Evolutionary conservation across 2,329 filamentous ascomycete species (phyloP).

Genomic region (Moelleriella libera): DNA sequence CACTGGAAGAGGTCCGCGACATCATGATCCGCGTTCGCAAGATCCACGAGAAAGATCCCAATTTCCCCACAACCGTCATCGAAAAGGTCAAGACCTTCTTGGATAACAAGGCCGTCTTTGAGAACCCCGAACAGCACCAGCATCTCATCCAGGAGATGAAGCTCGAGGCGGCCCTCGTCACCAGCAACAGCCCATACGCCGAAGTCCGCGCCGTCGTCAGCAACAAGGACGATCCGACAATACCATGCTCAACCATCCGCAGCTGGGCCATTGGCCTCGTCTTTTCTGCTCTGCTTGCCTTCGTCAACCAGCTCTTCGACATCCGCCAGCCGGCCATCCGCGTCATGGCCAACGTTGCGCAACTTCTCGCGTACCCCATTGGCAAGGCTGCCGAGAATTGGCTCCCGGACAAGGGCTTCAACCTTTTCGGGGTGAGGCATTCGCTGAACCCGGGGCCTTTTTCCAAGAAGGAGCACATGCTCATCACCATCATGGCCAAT

Average conservation of each 20-base stretch:
- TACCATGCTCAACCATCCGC: constrained; percentile 39
- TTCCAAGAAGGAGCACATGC: constrained; percentile 46
- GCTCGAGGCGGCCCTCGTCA: constrained; percentile 38
- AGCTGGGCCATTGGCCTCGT: constrained; percentile 38
- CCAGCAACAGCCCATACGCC: constrained; percentile 41
- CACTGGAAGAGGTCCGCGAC: constrained; percentile 26
- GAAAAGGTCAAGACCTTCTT: constrained; percentile 26
- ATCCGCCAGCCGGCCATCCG: constrained; percentile 40
- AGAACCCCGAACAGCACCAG: constrained; percentile 29
- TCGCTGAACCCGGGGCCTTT: constrained; percentile 42
- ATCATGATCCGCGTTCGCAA: constrained; percentile 25
- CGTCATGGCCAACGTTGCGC: constrained; percentile 40
- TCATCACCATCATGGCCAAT: constrained; percentile 50
- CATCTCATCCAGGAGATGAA: constrained; percentile 39
- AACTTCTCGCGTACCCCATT: constrained; percentile 40
- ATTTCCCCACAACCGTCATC: constrained; percentile 24
- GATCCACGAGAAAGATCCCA: constrained; percentile 27
- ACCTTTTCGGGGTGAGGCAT: constrained; percentile 28
- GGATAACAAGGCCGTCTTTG: constrained; percentile 28
- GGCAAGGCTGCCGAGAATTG: constrained; percentile 34
- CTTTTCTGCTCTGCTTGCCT: constrained; percentile 33
- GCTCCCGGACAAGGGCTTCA: constrained; percentile 36
- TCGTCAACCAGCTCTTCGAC: constrained; percentile 43
- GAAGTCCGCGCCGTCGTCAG: constrained; percentile 41
- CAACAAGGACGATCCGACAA: constrained; percentile 36